phyloP scores from a whole-genome alignment of 2,329 filamentous ascomycete species.

The Alternaria infectoria region DNA sequence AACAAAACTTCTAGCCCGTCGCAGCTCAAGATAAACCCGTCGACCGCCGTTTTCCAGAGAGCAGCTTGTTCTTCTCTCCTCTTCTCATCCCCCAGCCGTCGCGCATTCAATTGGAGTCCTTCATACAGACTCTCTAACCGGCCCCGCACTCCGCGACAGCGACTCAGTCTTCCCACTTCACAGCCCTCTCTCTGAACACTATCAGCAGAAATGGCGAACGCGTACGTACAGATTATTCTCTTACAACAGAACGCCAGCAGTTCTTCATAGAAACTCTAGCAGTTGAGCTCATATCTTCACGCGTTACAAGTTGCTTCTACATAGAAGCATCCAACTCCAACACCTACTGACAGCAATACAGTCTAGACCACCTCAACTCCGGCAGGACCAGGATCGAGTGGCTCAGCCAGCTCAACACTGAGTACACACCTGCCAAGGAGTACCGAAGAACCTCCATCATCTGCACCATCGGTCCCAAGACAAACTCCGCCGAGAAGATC shows the following conservation, averaged over 20 bases:
- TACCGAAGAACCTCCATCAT: constrained; percentile 98
- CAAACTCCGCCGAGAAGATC: constrained; percentile 96
- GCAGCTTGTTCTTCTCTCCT: constrained; percentile 4
- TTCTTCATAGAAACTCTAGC: not conserved
- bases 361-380: constrained; percentile 73
- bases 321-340: not conserved
- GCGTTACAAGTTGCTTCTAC: not conserved
- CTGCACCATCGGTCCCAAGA: constrained; percentile 98
- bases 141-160: constrained; percentile 23
- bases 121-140: constrained; percentile 15
- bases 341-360: constrained; percentile 19
- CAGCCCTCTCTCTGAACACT: constrained; percentile 12
- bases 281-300: not conserved
- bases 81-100: constrained; percentile 1
- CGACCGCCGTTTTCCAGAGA: constrained; percentile 21
- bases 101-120: constrained; percentile 18
- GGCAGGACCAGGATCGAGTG: constrained; percentile 75
- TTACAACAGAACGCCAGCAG: not conserved
- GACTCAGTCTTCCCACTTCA: constrained; percentile 11
- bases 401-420: constrained; percentile 83
- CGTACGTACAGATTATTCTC: constrained; percentile 57
- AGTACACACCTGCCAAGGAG: constrained; percentile 84
- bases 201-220: constrained; percentile 65
- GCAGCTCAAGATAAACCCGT: constrained; percentile 28
- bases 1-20: constrained; percentile 27